These are phyloP conservation scores for Wilcoxina mikolae DNA, from an alignment of 495 filamentous ascomycete species.

Conservation along the genomic window DNA sequence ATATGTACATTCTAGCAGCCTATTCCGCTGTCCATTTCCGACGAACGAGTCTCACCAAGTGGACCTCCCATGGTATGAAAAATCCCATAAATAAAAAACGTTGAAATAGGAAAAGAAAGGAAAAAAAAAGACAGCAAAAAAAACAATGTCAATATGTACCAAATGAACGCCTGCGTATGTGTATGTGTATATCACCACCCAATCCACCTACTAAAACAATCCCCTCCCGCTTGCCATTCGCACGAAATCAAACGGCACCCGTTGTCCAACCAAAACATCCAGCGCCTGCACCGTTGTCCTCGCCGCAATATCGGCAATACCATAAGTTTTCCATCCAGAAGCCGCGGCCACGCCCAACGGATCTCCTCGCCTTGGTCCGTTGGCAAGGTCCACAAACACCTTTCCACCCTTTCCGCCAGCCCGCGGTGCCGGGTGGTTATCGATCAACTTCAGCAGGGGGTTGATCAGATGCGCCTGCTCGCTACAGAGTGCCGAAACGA, in stretches of 20 bases:
- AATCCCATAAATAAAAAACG: neutral
- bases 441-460: slow-evolving; percentile 56
- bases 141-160: neutral
- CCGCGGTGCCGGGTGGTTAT: slow-evolving; percentile 30
- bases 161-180: too few species aligned
- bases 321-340: slow-evolving; percentile 64
- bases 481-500: slow-evolving; percentile 60
- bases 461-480: slow-evolving; percentile 69
- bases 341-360: slow-evolving; percentile 51
- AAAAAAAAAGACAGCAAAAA: neutral
- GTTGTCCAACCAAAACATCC: slow-evolving; percentile 62
- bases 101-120: too few species aligned
- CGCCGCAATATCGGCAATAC: slow-evolving; percentile 59
- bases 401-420: slow-evolving; percentile 42
- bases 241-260: slow-evolving; percentile 77
- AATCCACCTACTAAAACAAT: slow-evolving; percentile 31
- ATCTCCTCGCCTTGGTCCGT: slow-evolving; percentile 52
- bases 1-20: too few species aligned
- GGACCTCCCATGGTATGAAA: neutral
- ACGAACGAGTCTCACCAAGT: too few species aligned
- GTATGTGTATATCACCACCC: too few species aligned
- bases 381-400: slow-evolving; percentile 67
- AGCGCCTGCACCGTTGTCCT: slow-evolving; percentile 73
- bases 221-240: slow-evolving; percentile 56
- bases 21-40: too few species aligned